Percentiles rank a stretch among this genome's conserved stretches.
These are phyloP conservation scores for Cadophora malorum DNA, from an alignment of 2,329 filamentous ascomycete genomes.

Conservation along the genomic window DNA sequence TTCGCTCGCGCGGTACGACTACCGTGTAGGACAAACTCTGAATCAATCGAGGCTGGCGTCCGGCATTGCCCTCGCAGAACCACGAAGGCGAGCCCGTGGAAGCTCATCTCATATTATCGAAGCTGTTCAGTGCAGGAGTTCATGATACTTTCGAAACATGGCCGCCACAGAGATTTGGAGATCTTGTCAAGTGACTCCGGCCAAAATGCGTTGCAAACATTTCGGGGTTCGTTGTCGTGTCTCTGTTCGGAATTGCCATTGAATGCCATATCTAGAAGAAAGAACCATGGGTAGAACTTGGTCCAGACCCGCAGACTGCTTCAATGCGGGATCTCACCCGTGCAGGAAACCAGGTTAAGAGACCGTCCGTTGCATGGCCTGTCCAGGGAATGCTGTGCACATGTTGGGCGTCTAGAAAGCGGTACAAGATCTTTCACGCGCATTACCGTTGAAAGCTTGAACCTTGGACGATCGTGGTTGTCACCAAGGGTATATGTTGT, in stretches of 20 bases:
- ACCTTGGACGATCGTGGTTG: constrained; percentile 22
- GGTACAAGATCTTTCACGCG: constrained; percentile 13
- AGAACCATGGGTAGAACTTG: too few relatives aligned
- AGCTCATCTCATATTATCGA: neutral
- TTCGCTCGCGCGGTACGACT: neutral
- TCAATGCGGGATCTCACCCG: neutral
- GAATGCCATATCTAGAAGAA: too few relatives aligned
- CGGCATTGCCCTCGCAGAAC: neutral
- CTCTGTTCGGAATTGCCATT: too few relatives aligned
- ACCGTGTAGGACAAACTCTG: neutral
- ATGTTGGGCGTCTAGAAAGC: neutral
- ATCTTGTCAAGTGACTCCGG: constrained; percentile 11
- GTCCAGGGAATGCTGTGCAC: neutral
- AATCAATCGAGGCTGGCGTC: constrained; percentile 12
- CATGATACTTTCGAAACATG: neutral
- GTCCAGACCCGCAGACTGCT: too few relatives aligned
- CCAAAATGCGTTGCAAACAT: too few relatives aligned
- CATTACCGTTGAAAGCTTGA: neutral
- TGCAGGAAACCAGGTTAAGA: neutral
- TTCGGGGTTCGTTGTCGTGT: too few relatives aligned
- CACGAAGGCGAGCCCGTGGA: neutral
- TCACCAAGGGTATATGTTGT: constrained; percentile 1
- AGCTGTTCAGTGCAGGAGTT: constrained; percentile 7
- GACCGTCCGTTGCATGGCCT: neutral
- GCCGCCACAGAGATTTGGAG: neutral